These are phyloP conservation scores for Daldinia grandis DNA, from an alignment of 495 filamentous ascomycete genomes.

Conservation along the genomic window DNA sequence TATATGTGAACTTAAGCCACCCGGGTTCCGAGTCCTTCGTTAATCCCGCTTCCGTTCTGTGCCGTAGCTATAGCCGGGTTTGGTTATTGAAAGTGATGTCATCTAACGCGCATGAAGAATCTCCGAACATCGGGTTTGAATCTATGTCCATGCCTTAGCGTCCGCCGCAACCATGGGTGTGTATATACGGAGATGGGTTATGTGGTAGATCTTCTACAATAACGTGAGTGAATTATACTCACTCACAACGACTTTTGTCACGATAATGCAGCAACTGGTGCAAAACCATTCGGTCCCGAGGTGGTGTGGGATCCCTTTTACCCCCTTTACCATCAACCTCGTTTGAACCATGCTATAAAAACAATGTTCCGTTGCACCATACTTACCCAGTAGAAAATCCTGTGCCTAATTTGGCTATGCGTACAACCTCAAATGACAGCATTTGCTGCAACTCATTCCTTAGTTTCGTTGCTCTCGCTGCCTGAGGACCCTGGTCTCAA, in stretches of 20 bases:
- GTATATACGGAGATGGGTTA: not conserved
- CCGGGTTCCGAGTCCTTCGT: not conserved
- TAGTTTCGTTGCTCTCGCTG: not conserved
- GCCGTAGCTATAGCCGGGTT: slow-evolving; percentile 3
- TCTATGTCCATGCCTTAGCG: not conserved
- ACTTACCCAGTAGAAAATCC: not conserved
- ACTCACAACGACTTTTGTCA: not conserved
- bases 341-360: not conserved
- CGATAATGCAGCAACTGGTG: not conserved
- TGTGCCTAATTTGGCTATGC: not conserved
- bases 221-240: not conserved
- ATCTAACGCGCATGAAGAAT: slow-evolving; percentile 12
- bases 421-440: not conserved
- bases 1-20: not conserved
- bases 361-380: not conserved
- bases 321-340: not conserved
- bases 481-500: not conserved
- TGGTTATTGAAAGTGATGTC: slow-evolving; percentile 12
- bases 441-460: not conserved
- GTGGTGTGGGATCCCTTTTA: not conserved
- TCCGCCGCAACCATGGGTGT: not conserved
- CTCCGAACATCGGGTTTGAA: slow-evolving; percentile 5
- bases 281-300: not conserved
- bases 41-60: slow-evolving; percentile 7
- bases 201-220: not conserved